These are phyloP conservation scores for Verbena officinalis DNA, from an alignment of 257 asterid genomes.

Conservation along the genomic window DNA sequence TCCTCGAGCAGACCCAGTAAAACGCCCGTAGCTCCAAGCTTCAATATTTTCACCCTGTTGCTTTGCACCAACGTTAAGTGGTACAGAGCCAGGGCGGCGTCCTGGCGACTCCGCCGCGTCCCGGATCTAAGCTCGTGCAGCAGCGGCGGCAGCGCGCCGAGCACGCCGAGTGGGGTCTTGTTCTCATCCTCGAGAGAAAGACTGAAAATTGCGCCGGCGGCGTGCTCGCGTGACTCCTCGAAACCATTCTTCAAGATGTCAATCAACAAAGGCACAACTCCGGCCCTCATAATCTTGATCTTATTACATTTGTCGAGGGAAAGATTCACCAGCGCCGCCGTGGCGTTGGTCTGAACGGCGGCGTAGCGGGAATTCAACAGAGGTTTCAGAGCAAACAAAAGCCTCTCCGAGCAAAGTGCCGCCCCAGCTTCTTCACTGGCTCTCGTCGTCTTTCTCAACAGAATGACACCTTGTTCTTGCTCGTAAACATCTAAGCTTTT, in stretches of 20 bases:
- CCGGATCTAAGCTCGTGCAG: constrained; percentile 77
- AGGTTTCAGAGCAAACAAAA: constrained; percentile 59
- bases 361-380: constrained; percentile 66
- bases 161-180: constrained; percentile 80
- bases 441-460: constrained; percentile 69
- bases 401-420: constrained; percentile 64
- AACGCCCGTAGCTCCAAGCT: constrained; percentile 56
- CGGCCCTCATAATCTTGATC: constrained; percentile 76
- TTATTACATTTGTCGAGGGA: constrained; percentile 74
- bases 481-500: constrained; percentile 63
- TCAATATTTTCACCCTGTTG: constrained; percentile 59
- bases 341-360: constrained; percentile 69
- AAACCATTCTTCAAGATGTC: constrained; percentile 72
- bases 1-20: constrained; percentile 64
- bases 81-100: constrained; percentile 79
- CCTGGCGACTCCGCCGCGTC: constrained; percentile 74
- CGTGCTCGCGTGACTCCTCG: constrained; percentile 85
- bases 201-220: constrained; percentile 91
- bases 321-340: constrained; percentile 84
- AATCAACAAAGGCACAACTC: constrained; percentile 63
- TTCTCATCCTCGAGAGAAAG: constrained; percentile 74
- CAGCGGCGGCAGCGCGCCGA: constrained; percentile 85
- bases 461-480: constrained; percentile 77
- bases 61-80: constrained; percentile 74
- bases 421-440: constrained; percentile 58